Percentiles rank a stretch among this genome's conserved stretches.
phyloP scores from a whole-genome alignment of 139 green algal genomes.

The Tetradesmus lagerheimii region DNA sequence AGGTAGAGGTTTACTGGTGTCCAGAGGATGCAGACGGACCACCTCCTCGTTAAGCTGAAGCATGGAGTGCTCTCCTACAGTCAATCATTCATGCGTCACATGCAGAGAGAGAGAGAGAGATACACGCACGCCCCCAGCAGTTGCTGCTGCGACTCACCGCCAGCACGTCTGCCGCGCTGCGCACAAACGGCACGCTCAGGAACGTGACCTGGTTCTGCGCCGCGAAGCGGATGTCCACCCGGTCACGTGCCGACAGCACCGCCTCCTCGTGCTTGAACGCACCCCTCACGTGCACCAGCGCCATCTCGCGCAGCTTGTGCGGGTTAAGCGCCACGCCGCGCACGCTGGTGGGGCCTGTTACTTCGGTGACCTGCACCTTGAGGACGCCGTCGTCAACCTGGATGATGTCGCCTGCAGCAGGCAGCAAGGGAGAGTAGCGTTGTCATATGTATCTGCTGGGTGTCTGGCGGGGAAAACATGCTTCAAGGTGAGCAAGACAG shows the following conservation, averaged over 20 bases:
- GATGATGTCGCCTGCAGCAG: constrained; percentile 58
- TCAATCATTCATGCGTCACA: too few relatives aligned
- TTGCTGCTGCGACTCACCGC: constrained; percentile 26
- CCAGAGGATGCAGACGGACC: too few relatives aligned
- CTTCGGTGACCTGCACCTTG: constrained; percentile 46
- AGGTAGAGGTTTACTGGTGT: too few relatives aligned
- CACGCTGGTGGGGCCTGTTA: constrained; percentile 11
- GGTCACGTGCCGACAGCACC: constrained; percentile 57
- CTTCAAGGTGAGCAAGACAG: too few relatives aligned
- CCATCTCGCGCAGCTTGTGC: constrained; percentile 36
- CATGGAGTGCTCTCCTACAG: too few relatives aligned
- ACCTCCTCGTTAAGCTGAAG: too few relatives aligned
- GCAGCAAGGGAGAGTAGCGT: background rate
- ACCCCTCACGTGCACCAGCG: constrained; percentile 26
- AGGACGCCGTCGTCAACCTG: constrained; percentile 64
- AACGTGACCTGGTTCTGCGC: constrained; percentile 59
- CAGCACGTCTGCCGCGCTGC: constrained; percentile 49
- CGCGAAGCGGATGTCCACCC: constrained; percentile 55
- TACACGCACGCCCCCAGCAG: too few relatives aligned
- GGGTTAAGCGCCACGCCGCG: constrained; percentile 5
- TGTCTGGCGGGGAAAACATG: too few relatives aligned
- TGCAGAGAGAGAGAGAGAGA: too few relatives aligned
- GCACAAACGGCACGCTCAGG: constrained; percentile 62
- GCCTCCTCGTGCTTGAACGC: background rate
- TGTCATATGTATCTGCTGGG: too few relatives aligned